Percentiles rank a stretch among this genome's conserved stretches.
These are phyloP conservation scores for Phytophthora lateralis DNA, from an alignment of 352 stramenopile genomes.

Conservation along the genomic window DNA sequence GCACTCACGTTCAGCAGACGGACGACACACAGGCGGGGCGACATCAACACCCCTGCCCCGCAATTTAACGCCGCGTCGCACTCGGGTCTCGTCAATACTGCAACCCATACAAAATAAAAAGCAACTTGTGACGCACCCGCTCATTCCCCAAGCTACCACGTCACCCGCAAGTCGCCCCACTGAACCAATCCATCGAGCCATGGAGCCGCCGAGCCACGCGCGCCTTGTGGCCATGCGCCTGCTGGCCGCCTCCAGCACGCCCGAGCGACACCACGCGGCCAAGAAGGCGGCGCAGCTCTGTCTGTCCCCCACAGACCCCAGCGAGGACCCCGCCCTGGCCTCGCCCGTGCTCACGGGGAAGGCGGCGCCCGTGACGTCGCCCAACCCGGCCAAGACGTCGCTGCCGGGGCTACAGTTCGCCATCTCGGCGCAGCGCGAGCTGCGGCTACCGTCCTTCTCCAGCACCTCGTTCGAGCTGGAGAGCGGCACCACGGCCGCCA, in stretches of 20 bases:
- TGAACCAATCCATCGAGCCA: background rate
- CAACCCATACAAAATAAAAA: slow-evolving; percentile 26
- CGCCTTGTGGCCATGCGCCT: slow-evolving; percentile 38
- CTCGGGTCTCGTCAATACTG: slow-evolving; percentile 39
- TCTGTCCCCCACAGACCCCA: slow-evolving; percentile 36
- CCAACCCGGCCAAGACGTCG: slow-evolving; percentile 53
- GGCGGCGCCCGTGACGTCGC: slow-evolving; percentile 41
- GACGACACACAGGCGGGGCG: slow-evolving; percentile 28
- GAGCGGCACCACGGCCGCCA: slow-evolving; percentile 21
- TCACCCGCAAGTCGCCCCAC: slow-evolving; percentile 17
- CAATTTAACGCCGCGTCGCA: slow-evolving; percentile 44
- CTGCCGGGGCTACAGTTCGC: slow-evolving; percentile 71
- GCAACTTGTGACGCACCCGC: slow-evolving; percentile 17
- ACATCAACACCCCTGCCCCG: slow-evolving; percentile 31
- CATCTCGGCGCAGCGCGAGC: slow-evolving; percentile 59
- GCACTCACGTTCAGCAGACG: background rate
- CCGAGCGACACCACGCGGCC: slow-evolving; percentile 15
- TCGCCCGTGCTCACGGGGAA: slow-evolving; percentile 52
- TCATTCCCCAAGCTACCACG: slow-evolving; percentile 35
- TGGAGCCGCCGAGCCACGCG: slow-evolving; percentile 31
- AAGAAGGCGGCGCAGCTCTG: slow-evolving; percentile 28
- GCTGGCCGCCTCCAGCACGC: slow-evolving; percentile 20
- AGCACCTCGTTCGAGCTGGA: slow-evolving; percentile 43
- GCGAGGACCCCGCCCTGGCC: slow-evolving; percentile 22
- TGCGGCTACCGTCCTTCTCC: slow-evolving; percentile 63